A percentile compares a stretch with the other conserved stretches of the same genome.
phyloP scores from a whole-genome alignment of 768 basidiomycete species.

The Trametes gibbosa region DNA sequence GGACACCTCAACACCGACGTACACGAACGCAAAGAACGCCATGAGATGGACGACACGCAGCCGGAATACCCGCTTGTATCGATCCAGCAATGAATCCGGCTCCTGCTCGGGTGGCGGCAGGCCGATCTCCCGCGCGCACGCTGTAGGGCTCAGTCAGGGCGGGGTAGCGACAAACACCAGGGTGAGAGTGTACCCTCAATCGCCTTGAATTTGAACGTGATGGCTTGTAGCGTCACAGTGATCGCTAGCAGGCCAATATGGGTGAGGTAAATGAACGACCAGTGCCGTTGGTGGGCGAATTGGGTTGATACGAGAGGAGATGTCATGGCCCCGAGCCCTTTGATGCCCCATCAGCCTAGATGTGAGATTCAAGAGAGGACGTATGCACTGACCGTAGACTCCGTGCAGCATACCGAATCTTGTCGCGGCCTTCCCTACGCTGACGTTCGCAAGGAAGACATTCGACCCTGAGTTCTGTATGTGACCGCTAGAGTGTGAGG shows the following conservation, averaged over 20 bases:
- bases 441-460: constrained; percentile 61
- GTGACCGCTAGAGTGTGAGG: background rate
- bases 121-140: constrained; percentile 52
- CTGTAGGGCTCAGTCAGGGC: constrained; percentile 31
- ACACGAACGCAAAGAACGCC: constrained; percentile 41
- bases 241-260: constrained; percentile 27
- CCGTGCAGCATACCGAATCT: constrained; percentile 54
- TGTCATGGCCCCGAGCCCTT: constrained; percentile 42
- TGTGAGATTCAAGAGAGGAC: background rate
- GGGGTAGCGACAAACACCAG: no score
- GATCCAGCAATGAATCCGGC: constrained; percentile 28
- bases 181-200: constrained; percentile 29
- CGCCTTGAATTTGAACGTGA: constrained; percentile 27
- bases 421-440: constrained; percentile 42
- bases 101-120: constrained; percentile 36
- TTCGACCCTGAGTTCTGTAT: constrained; percentile 63
- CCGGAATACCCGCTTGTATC: constrained; percentile 45
- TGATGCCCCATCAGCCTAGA: background rate
- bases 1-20: constrained; percentile 41
- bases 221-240: constrained; percentile 16
- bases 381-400: constrained; percentile 49
- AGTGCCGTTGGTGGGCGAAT: constrained; percentile 37
- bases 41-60: constrained; percentile 40
- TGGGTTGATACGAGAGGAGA: constrained; percentile 52
- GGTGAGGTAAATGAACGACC: constrained; percentile 44